Evolutionary conservation across 2,329 filamentous ascomycete species (phyloP).

Genomic region (Colletotrichum lentis): DNA sequence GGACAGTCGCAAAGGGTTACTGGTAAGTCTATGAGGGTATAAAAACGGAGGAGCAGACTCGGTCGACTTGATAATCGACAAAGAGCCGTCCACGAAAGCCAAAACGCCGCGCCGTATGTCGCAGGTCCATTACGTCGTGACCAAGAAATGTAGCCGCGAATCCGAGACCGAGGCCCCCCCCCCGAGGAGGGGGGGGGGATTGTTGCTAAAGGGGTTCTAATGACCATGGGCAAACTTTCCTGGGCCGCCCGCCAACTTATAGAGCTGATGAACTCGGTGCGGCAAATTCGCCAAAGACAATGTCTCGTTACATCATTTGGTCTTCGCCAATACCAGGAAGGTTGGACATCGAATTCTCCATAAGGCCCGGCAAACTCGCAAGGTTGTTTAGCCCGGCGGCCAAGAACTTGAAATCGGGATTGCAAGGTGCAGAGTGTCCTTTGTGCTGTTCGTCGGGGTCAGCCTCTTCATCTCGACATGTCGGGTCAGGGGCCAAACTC

Average conservation of each 20-base stretch:
- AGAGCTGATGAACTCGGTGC: background rate
- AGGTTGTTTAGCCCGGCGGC: constrained; percentile 56
- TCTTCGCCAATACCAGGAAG: constrained; percentile 58
- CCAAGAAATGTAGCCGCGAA: background rate
- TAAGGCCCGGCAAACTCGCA: constrained; percentile 41
- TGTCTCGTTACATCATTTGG: constrained; percentile 42
- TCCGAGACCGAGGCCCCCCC: background rate
- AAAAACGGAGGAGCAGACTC: constrained; percentile 32
- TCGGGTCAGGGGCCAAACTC: constrained; percentile 47
- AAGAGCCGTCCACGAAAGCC: constrained; percentile 27
- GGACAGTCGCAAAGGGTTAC: constrained; percentile 34
- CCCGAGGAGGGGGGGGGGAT: background rate
- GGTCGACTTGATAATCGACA: constrained; percentile 31
- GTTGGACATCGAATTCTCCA: constrained; percentile 43
- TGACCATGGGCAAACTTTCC: background rate
- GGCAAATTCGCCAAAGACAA: background rate
- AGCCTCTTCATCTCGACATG: background rate
- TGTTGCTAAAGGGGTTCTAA: background rate
- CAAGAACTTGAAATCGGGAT: constrained; percentile 73
- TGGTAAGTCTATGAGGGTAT: constrained; percentile 40
- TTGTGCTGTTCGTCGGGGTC: constrained; percentile 63
- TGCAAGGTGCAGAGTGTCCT: constrained; percentile 86
- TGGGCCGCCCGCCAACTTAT: background rate
- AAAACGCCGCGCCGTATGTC: constrained; percentile 34
- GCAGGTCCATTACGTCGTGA: constrained; percentile 20